Conservation (phyloP, 805 yeast species). For the Candida khao-thaluensis region DNA sequence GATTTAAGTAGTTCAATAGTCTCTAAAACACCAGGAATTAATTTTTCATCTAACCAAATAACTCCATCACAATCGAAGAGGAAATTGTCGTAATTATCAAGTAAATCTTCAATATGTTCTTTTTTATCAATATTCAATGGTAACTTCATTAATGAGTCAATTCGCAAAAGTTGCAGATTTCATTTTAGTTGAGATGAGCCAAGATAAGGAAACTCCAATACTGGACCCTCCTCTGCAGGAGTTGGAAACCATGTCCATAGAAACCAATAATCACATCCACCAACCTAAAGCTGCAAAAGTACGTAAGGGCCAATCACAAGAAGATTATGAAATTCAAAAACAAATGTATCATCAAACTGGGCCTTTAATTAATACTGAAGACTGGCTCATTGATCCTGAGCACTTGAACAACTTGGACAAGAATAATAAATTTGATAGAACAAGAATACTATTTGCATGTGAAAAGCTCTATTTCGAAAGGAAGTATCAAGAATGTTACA, state of each 20-base stretch:
- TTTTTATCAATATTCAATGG: not conserved
- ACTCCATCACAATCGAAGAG: slow-evolving; percentile 46
- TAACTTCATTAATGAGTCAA: not conserved
- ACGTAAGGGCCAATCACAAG: slow-evolving; percentile 71
- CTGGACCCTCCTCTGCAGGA: not conserved
- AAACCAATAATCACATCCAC: not conserved
- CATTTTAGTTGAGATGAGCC: slow-evolving; percentile 5
- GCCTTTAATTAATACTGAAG: slow-evolving; percentile 51
- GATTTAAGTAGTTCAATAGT: slow-evolving; percentile 23
- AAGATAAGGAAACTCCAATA: slow-evolving; percentile 4
- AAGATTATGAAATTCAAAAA: slow-evolving; percentile 55
- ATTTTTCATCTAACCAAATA: slow-evolving; percentile 36
- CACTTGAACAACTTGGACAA: slow-evolving; percentile 28
- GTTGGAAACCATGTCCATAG: not conserved
- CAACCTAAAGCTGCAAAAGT: slow-evolving; percentile 5
- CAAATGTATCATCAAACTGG: slow-evolving; percentile 52
- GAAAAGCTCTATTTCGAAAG: slow-evolving; percentile 61
- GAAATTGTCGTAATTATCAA: slow-evolving; percentile 34
- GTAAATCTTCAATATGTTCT: slow-evolving; percentile 4
- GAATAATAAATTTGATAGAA: slow-evolving; percentile 52
- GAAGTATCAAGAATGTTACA: slow-evolving; percentile 52
- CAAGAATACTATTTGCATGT: slow-evolving; percentile 54
- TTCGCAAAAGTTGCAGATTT: not conserved
- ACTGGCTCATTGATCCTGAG: slow-evolving; percentile 39
- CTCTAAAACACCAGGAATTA: slow-evolving; percentile 33